Evolutionary conservation across 1,284 basidiomycete genomes (phyloP), one percentile per base, ranked within the genome.

Genomic region (Trichosporon ovoides): DNA sequence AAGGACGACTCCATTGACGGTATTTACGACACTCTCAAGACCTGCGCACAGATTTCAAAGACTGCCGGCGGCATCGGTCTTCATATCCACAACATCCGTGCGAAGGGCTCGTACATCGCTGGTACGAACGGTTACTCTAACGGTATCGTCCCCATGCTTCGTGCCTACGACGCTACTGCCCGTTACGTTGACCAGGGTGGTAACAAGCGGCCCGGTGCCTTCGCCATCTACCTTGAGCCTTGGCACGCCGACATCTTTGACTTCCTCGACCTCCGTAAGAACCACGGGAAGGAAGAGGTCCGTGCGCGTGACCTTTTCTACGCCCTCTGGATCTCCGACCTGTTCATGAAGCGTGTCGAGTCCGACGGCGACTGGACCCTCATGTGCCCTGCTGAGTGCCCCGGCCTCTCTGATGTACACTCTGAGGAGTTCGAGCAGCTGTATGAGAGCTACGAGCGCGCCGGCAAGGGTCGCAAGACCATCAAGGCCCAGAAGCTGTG

Each of bases 121-220:
- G 64, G 94, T 36, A 98, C 94, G 53, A 97, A 97, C 77, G 95
- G 96, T 5, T 94, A 95, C 78, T 97, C 92, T 11, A 99, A 98
- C 72, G 96, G 96, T 65, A 98, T 99, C 71, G 91, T 98, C 1
- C 96, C 96, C 35, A 99, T 99, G 96, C 87, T 99, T 52, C 90
- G 96, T 60, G 95, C 92, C 0, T 98, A 88, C 78, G 96, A 99
- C 74, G 94, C 96, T 13, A 99, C 96, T 7, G 96, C 96, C 33
- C 91, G 96, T 55, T 98, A 98, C 75, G 96, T 99, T 63, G 96
- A 98, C 78, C 96, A 99, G 77, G 95, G 96, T 64, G 96, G 96
- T 52, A 98, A 98, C 84, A 98, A 98, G 82, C 89, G 96, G 46
- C 96, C 96, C 2, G 96, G 96, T 65, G 96, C 96, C 2, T 98